A percentile compares a stretch with the other conserved stretches of the same genome.
phyloP scores from a whole-genome alignment of 2,329 filamentous ascomycete species.

The Fusarium nodosum region DNA sequence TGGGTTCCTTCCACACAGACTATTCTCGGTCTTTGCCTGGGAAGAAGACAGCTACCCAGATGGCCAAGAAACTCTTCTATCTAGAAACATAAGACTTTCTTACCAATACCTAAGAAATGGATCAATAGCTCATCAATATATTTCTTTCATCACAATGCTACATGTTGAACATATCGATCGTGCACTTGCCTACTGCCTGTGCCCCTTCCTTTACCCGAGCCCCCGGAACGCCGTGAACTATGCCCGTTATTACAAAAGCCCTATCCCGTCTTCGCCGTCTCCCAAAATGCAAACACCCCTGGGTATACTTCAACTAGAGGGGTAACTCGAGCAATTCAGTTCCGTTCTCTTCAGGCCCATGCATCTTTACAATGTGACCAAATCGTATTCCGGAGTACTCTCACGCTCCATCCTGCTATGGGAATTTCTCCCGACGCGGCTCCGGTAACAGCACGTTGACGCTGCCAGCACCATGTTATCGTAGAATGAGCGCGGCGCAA shows the following conservation, averaged over 20 bases:
- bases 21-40: neutral
- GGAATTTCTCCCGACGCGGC: constrained; percentile 42
- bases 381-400: constrained; percentile 14
- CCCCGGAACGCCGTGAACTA: constrained; percentile 49
- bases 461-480: constrained; percentile 24
- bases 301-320: constrained; percentile 45
- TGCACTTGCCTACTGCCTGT: constrained; percentile 52
- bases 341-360: constrained; percentile 12
- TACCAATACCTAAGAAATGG: too few species aligned
- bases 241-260: constrained; percentile 41
- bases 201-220: constrained; percentile 28
- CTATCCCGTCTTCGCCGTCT: constrained; percentile 36
- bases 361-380: constrained; percentile 17
- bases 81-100: neutral
- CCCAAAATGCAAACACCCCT: constrained; percentile 47
- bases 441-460: constrained; percentile 31
- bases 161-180: constrained; percentile 26
- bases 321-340: constrained; percentile 20
- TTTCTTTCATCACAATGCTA: constrained; percentile 34
- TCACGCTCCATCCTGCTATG: constrained; percentile 30
- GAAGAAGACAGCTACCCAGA: too few species aligned
- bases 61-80: too few species aligned
- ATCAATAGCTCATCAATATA: constrained; percentile 21
- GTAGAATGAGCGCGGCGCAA: constrained; percentile 26
- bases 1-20: neutral